Evolutionary conservation across 2,329 filamentous ascomycete genomes (phyloP).

Genomic region (Graphiopsis chlorocephala): DNA sequence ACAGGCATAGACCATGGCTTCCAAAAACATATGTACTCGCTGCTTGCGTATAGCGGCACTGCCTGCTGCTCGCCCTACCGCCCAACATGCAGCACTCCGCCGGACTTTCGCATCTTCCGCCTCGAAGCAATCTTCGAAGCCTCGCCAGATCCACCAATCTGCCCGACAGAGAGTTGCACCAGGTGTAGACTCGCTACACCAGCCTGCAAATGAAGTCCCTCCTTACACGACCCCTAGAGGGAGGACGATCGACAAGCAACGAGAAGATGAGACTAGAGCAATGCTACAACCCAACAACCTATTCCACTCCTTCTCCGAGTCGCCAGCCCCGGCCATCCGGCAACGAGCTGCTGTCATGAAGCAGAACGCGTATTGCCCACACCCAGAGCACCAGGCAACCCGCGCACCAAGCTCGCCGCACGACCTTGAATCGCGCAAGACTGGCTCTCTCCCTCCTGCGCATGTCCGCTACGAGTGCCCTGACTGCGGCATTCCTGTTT

Average conservation of each 20-base stretch:
- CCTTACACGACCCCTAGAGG: conserved; percentile 3
- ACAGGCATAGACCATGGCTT: conserved; percentile 22
- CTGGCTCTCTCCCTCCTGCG: conserved; percentile 62
- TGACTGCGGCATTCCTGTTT: conserved; percentile 90
- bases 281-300: conserved; percentile 43
- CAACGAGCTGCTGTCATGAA: conserved; percentile 86
- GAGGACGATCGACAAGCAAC: conserved; percentile 11
- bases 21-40: conserved; percentile 26
- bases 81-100: conserved; percentile 16
- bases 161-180: conserved; percentile 21
- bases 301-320: conserved; percentile 88
- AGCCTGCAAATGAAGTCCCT: conserved; percentile 8
- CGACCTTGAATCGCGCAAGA: conserved; percentile 62
- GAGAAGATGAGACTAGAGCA: background rate
- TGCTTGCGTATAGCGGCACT: conserved; percentile 24
- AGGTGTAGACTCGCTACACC: conserved; percentile 19
- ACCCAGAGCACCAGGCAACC: conserved; percentile 79
- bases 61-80: conserved; percentile 11
- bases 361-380: conserved; percentile 89
- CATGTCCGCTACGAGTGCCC: conserved; percentile 94
- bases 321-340: conserved; percentile 84
- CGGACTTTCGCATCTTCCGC: conserved; percentile 24
- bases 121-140: conserved; percentile 20
- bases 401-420: conserved; percentile 63
- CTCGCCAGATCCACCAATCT: conserved; percentile 25